Evolutionary conservation across 2,329 filamentous ascomycete genomes (phyloP), one percentile per base, ranked within the genome.

Genomic region (Gliomastix tumulicola): DNA sequence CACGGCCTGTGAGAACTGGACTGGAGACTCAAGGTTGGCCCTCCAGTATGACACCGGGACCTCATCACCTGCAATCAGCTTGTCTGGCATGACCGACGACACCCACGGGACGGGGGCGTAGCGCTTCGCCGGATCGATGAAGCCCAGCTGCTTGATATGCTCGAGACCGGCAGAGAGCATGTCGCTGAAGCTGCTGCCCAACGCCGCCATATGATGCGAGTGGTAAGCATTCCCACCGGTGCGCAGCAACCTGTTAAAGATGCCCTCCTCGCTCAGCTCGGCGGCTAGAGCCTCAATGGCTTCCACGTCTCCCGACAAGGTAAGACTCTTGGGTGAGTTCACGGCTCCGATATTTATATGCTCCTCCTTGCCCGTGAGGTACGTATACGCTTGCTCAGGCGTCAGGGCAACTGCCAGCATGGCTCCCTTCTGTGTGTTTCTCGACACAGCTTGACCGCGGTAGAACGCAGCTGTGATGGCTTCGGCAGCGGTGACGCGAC

Each of bases 41-140:
- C 40, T 39, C 42, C 42, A 45, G 30, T 45, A 45, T 5, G 27
- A 23, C 13, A 16, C 17, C 9, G 22, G 9, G 20, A 35, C 22
- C 31, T 6, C 20, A 23, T 11, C 15, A 12, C 8, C 34, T 16
- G 9, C 21, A 21, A 2, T 50, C 45, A 5, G 27, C 15, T 40
- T 22, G 6, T 61, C 57, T 11, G 54, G 23, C 7, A 36, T 57
- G n/a, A 68, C 57, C 1, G 6, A 32, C 40, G 21, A 52, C 35
- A 8, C n/a, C 32, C 17, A 27, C 17, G 11, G n/a, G 12, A n/a
- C 20, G 22, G 15, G 11, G 18, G 16, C 16, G 15, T 9, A 32
- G 23, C 5, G 21, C 8, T 13, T n/a, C 11, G 30, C n/a, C 25
- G 25, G 15, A 23, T 33, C 9, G 11, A 13, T 13, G 11, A n/a